Evolutionary conservation across 768 basidiomycete species (phyloP).

Genomic region (Trametes cingulata): DNA sequence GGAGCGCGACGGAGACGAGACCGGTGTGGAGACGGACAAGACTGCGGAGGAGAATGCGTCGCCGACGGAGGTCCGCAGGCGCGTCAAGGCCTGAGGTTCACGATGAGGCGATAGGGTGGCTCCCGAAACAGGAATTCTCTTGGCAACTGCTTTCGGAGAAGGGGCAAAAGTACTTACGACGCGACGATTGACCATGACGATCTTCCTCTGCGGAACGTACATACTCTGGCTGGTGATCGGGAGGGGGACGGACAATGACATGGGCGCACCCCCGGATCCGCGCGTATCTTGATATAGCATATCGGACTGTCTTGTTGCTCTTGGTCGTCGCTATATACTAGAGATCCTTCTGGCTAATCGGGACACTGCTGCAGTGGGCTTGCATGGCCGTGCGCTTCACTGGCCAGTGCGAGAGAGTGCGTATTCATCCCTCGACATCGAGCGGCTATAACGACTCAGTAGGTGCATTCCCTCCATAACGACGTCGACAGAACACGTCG

Average conservation of each 20-base stretch:
- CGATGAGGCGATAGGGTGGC: no score
- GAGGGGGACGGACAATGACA: background rate
- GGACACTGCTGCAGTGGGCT: no score
- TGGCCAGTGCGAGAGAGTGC: no score
- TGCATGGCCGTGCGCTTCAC: no score
- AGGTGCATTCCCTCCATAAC: background rate
- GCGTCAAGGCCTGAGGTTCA: slow-evolving; percentile 1
- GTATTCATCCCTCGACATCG: background rate
- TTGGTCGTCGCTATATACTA: background rate
- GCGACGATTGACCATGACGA: slow-evolving; percentile 4
- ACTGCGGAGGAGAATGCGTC: background rate
- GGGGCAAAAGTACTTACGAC: slow-evolving; percentile 17
- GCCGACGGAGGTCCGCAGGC: slow-evolving; percentile 9
- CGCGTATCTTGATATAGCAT: slow-evolving; percentile 7
- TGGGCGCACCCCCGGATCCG: background rate
- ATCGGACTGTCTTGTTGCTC: background rate
- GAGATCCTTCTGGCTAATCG: no score
- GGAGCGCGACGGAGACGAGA: slow-evolving; percentile 1
- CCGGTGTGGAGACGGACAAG: slow-evolving; percentile 17
- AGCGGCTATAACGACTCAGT: background rate
- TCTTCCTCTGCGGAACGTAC: no score
- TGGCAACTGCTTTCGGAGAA: background rate
- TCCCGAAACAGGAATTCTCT: background rate
- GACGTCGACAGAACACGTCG: background rate
- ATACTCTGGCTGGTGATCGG: no score